These are phyloP conservation scores for Pseudopithomyces maydicus DNA, from an alignment of 2,329 filamentous ascomycete genomes.

Conservation along the genomic window DNA sequence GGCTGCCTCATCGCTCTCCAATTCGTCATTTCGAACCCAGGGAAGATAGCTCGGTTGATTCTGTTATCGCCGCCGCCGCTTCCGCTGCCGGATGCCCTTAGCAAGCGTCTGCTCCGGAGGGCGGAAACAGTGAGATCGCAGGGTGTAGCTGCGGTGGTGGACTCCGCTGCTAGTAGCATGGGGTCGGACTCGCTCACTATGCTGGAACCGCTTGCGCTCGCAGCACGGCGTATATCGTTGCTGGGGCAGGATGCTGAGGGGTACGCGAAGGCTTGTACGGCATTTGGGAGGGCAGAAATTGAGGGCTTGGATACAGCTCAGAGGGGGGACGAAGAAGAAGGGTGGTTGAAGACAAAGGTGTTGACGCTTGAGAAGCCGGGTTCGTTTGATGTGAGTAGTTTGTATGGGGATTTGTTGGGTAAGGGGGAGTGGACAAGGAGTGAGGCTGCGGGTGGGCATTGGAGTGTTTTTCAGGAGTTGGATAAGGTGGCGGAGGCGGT, in stretches of 20 bases:
- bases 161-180: constrained; percentile 38
- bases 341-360: constrained; percentile 18
- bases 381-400: constrained; percentile 12
- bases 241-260: constrained; percentile 57
- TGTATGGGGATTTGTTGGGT: constrained; percentile 40
- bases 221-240: constrained; percentile 52
- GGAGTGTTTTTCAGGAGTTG: constrained; percentile 57
- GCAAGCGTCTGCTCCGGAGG: constrained; percentile 35
- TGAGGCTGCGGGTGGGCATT: constrained; percentile 54
- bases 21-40: constrained; percentile 49
- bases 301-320: not conserved
- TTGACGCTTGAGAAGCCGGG: constrained; percentile 50
- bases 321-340: not conserved
- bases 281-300: constrained; percentile 49
- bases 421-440: constrained; percentile 24
- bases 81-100: constrained; percentile 49
- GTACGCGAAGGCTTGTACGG: constrained; percentile 60
- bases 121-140: constrained; percentile 49
- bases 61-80: constrained; percentile 55
- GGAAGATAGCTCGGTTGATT: constrained; percentile 51
- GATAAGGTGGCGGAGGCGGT: constrained; percentile 41
- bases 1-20: constrained; percentile 56
- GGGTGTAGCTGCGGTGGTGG: constrained; percentile 53
- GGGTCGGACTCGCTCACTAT: constrained; percentile 46
- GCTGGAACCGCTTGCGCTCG: constrained; percentile 50